These are phyloP conservation scores for Entomortierella lignicola DNA, from an alignment of 192 early-diverging fungal genomes.

Conservation along the genomic window DNA sequence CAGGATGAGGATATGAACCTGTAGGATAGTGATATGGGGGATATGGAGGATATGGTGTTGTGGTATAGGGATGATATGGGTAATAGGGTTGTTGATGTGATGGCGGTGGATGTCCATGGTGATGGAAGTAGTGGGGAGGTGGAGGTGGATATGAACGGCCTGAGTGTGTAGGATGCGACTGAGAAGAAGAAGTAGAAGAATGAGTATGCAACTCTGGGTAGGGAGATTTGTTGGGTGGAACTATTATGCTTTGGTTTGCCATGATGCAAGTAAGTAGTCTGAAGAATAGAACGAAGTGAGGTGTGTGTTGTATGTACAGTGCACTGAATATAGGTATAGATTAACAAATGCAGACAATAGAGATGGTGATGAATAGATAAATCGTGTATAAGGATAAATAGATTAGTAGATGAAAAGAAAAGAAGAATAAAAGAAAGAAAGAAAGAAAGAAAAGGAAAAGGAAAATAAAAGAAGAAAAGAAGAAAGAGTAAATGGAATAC, in stretches of 20 bases:
- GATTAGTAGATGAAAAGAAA: neutral
- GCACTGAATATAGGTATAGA: too few relatives aligned
- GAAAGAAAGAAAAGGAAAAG: neutral
- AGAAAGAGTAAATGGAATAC: neutral
- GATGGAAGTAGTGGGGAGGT: slow-evolving; percentile 22
- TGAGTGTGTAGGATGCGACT: slow-evolving; percentile 9
- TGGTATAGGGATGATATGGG: slow-evolving; percentile 42
- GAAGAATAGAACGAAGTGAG: too few relatives aligned
- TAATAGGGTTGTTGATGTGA: slow-evolving; percentile 34
- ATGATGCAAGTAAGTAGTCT: slow-evolving; percentile 17
- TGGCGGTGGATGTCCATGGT: slow-evolving; percentile 20
- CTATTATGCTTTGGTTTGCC: slow-evolving; percentile 41
- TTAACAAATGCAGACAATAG: too few relatives aligned
- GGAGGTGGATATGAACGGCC: too few relatives aligned
- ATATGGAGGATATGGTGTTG: slow-evolving; percentile 25
- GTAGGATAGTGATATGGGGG: neutral
- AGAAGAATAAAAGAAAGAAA: neutral
- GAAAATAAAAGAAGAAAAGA: slow-evolving; percentile 1
- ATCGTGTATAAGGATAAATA: neutral
- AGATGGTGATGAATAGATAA: neutral
- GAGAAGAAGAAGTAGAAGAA: slow-evolving; percentile 1
- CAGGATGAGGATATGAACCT: neutral
- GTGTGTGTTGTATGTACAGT: neutral
- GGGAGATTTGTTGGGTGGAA: slow-evolving; percentile 44
- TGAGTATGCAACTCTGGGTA: slow-evolving; percentile 31